phyloP scores from a whole-genome alignment of 805 yeast genomes.

The Metschnikowia cerradonensis region DNA sequence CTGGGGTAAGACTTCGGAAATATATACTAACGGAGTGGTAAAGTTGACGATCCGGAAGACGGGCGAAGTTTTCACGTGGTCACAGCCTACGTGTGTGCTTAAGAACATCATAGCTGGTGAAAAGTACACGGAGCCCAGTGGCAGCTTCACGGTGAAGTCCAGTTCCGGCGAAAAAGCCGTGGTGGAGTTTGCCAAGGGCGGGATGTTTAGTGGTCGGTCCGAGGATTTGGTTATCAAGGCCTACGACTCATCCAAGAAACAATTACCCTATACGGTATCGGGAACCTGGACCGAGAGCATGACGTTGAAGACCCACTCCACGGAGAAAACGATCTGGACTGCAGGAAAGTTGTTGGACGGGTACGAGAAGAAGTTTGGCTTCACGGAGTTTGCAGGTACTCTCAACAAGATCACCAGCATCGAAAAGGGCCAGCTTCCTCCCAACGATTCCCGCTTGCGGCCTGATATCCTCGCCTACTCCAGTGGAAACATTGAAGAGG shows the following conservation, averaged over 20 bases:
- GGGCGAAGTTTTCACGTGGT: constrained; percentile 77
- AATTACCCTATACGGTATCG: constrained; percentile 39
- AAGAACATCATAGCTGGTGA: constrained; percentile 94
- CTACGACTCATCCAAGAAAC: constrained; percentile 31
- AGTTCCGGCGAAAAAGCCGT: constrained; percentile 66
- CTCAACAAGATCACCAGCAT: constrained; percentile 74
- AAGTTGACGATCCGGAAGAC: constrained; percentile 52
- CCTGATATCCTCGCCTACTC: constrained; percentile 82
- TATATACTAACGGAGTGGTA: constrained; percentile 69
- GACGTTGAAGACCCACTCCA: constrained; percentile 38
- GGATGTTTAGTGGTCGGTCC: constrained; percentile 79
- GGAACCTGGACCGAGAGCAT: constrained; percentile 88
- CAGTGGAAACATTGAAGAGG: constrained; percentile 60
- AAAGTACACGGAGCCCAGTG: constrained; percentile 83
- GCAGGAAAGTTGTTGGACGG: constrained; percentile 62
- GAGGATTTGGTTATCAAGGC: constrained; percentile 57
- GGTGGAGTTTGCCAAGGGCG: constrained; percentile 73
- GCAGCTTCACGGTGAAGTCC: constrained; percentile 60
- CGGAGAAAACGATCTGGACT: constrained; percentile 59
- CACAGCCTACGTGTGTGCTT: constrained; percentile 75
- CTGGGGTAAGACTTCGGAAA: constrained; percentile 92
- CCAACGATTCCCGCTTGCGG: constrained; percentile 84
- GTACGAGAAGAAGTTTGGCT: constrained; percentile 70
- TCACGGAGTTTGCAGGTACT: constrained; percentile 75
- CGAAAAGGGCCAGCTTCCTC: constrained; percentile 64